phyloP scores from a whole-genome alignment of 371 early-diverging fungal species.

The Haplosporangium sp. region DNA sequence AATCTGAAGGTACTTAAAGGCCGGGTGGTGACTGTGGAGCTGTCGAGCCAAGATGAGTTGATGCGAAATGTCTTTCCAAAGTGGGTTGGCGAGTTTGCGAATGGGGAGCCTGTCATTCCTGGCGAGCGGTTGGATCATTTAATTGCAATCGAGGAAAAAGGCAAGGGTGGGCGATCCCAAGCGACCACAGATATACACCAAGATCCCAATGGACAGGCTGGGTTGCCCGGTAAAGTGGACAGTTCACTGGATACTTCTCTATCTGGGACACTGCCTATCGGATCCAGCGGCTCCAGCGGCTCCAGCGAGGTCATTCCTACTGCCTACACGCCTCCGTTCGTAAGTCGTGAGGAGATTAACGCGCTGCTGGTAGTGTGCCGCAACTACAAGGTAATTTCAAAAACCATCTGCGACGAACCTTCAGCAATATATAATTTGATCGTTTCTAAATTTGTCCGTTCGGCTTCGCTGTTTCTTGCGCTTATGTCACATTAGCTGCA shows the following conservation, averaged over 20 bases:
- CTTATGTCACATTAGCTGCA: constrained; percentile 60
- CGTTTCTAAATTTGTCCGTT: not conserved
- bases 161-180: too few relatives aligned
- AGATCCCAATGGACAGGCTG: too few relatives aligned
- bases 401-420: not conserved
- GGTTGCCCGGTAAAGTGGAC: too few relatives aligned
- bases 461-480: not conserved
- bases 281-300: not conserved
- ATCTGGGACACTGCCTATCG: too few relatives aligned
- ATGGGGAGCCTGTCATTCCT: constrained; percentile 59
- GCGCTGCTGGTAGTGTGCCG: constrained; percentile 75
- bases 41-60: constrained; percentile 76
- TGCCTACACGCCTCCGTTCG: constrained; percentile 65
- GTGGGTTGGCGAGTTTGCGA: constrained; percentile 69
- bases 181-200: too few relatives aligned
- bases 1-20: constrained; percentile 73
- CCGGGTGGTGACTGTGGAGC: constrained; percentile 68
- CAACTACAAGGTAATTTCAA: constrained; percentile 71
- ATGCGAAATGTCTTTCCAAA: constrained; percentile 74
- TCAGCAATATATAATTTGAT: not conserved
- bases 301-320: constrained; percentile 36
- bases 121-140: constrained; percentile 1
- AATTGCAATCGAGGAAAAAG: not conserved
- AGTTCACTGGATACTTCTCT: too few relatives aligned
- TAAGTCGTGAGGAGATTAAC: constrained; percentile 80